Evolutionary conservation across 2,329 filamentous ascomycete genomes (phyloP).

Genomic region (Ceratocystis smalleyi): DNA sequence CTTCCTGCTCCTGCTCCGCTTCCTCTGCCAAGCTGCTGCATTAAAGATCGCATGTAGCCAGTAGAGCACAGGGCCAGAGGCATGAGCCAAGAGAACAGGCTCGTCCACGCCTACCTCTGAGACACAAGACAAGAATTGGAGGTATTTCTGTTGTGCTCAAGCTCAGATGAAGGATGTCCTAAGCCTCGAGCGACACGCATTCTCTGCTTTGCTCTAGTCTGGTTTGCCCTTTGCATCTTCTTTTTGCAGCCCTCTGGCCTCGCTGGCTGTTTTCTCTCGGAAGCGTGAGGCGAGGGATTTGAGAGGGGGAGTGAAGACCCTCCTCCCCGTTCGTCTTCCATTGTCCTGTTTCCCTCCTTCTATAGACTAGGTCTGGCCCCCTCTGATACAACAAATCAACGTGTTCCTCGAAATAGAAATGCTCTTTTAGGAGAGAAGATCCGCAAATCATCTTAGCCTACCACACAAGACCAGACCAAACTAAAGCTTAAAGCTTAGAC

Average conservation of each 20-base stretch:
- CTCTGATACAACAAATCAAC: too few species aligned
- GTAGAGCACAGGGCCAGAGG: neutral
- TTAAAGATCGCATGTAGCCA: neutral
- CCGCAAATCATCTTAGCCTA: too few species aligned
- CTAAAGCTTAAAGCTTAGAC: too few species aligned
- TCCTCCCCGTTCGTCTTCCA: neutral
- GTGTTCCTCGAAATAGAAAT: too few species aligned
- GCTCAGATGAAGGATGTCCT: constrained; percentile 1
- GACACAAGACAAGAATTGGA: neutral
- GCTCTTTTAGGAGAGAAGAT: too few species aligned
- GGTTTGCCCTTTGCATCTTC: neutral
- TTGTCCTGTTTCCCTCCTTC: neutral
- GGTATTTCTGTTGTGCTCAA: neutral
- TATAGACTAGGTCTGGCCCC: too few species aligned
- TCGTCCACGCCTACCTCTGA: neutral
- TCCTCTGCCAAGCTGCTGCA: neutral
- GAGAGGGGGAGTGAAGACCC: neutral
- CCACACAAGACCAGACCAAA: too few species aligned
- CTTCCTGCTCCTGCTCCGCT: neutral
- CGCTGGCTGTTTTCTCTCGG: neutral
- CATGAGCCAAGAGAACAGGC: neutral
- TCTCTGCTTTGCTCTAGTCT: neutral
- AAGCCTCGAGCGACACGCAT: neutral
- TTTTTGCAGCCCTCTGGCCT: neutral
- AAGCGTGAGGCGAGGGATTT: neutral